phyloP scores from a whole-genome alignment of 2,329 filamentous ascomycete species.

The Beauveria pseudobassiana region DNA sequence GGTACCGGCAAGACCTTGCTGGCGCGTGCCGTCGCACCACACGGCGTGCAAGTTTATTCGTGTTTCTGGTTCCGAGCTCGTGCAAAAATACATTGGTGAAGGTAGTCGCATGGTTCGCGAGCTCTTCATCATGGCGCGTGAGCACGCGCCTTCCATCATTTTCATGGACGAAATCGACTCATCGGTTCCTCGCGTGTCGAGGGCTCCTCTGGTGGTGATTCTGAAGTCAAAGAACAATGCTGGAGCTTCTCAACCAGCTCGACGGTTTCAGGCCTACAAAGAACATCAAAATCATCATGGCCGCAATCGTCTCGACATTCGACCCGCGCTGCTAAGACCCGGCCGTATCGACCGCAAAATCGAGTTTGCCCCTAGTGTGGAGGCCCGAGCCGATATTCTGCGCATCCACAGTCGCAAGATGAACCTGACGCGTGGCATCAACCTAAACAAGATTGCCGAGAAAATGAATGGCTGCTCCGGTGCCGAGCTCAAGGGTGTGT shows the following conservation, averaged over 20 bases:
- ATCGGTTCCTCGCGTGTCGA: conserved; percentile 97
- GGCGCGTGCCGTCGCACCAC: conserved; percentile 93
- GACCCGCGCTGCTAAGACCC: conserved; percentile 89
- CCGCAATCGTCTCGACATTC: conserved; percentile 91
- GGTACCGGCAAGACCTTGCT: conserved; percentile 96
- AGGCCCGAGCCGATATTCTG: conserved; percentile 94
- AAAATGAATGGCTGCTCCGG: conserved; percentile 99
- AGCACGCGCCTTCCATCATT: conserved; percentile 97
- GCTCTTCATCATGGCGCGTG: conserved; percentile 97
- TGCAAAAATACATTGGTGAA: conserved; percentile 99
- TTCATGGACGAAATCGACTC: conserved; percentile 99
- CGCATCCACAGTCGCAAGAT: conserved; percentile 97
- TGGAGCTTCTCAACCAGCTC: conserved; percentile 95
- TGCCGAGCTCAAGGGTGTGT: conserved; percentile 96
- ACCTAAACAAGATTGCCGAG: conserved; percentile 96
- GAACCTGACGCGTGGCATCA: conserved; percentile 96
- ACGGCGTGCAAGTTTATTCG: conserved; percentile 99
- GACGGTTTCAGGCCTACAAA: conserved; percentile 99
- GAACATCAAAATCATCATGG: conserved; percentile 99
- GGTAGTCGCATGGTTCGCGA: conserved; percentile 97
- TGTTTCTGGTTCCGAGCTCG: conserved; percentile 89
- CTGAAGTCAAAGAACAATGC: conserved; percentile 98
- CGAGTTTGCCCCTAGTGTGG: conserved; percentile 96
- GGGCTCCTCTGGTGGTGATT: conserved; percentile 89
- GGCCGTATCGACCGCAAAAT: conserved; percentile 98